Conservation (phyloP, 2,329 filamentous ascomycete species). For the Cercospora sp. region DNA sequence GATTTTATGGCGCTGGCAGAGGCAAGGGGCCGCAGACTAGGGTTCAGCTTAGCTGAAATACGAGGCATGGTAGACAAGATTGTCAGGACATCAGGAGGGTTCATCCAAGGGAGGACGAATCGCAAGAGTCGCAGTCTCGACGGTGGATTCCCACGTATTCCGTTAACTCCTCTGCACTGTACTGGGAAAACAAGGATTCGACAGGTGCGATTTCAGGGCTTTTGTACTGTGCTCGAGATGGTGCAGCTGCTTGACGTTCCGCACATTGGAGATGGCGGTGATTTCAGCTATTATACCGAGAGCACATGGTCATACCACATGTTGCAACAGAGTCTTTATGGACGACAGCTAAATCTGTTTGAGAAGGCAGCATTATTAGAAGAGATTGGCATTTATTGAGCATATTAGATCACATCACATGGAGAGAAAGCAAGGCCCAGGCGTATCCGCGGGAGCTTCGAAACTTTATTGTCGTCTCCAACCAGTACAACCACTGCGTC, state of each 20-base stretch:
- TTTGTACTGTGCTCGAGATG: slow-evolving; percentile 13
- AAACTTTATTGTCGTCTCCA: not conserved
- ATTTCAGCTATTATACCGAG: slow-evolving; percentile 6
- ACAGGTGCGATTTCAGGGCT: not conserved
- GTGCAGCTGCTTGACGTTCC: slow-evolving; percentile 11
- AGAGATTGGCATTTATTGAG: not conserved
- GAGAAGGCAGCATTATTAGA: slow-evolving; percentile 14
- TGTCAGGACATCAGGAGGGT: not conserved
- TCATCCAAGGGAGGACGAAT: not conserved
- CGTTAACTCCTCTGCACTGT: slow-evolving; percentile 8
- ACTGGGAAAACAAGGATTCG: not conserved
- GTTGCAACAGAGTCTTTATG: slow-evolving; percentile 7
- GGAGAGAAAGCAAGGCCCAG: not conserved
- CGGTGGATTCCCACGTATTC: slow-evolving; percentile 8
- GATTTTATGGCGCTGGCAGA: not conserved
- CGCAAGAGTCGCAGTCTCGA: not conserved
- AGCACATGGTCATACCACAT: slow-evolving; percentile 1
- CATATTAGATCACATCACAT: not conserved
- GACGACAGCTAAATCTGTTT: not conserved
- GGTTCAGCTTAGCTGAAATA: not conserved
- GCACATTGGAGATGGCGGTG: not conserved
- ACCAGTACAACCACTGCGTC: not conserved
- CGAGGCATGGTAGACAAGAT: not conserved
- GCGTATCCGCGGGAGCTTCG: not conserved
- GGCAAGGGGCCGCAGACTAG: not conserved